A percentile compares a stretch with the other conserved stretches of the same genome.
Evolutionary conservation across 768 basidiomycete species (phyloP).

Genomic region (Calvatia gigantea): DNA sequence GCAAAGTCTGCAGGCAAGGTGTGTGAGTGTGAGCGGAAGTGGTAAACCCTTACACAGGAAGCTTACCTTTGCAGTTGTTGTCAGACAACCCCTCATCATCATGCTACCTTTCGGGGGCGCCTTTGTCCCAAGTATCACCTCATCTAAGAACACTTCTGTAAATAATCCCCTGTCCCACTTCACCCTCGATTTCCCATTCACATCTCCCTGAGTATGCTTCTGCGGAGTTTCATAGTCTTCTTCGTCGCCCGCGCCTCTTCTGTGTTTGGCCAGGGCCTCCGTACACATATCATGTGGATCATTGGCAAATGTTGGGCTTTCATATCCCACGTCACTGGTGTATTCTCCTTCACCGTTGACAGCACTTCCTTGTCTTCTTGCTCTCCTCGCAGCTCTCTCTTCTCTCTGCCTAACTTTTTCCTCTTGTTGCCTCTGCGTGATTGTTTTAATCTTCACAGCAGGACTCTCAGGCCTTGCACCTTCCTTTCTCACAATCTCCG

Average conservation of each 20-base stretch:
- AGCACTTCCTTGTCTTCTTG: conserved; percentile 38
- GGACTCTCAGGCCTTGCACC: conserved; percentile 78
- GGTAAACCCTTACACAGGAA: background rate
- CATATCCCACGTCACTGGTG: conserved; percentile 21
- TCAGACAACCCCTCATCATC: conserved; percentile 60
- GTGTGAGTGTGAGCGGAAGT: conserved; percentile 11
- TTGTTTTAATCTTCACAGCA: conserved; percentile 66
- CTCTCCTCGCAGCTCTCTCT: conserved; percentile 59
- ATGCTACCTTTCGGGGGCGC: conserved; percentile 35
- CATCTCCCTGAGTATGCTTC: conserved; percentile 36
- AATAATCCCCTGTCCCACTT: conserved; percentile 76
- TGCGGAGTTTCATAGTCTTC: conserved; percentile 73
- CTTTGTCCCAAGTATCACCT: conserved; percentile 51
- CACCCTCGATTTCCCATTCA: conserved; percentile 50
- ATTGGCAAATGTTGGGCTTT: conserved; percentile 5
- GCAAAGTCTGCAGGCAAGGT: conserved; percentile 40
- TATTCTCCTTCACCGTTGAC: conserved; percentile 23
- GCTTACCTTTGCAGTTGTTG: conserved; percentile 63
- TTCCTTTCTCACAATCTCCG: conserved; percentile 64
- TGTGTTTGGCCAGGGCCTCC: conserved; percentile 32
- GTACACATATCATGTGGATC: background rate
- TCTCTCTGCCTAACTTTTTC: conserved; percentile 50
- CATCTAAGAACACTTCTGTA: conserved; percentile 59
- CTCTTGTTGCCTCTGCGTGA: conserved; percentile 64
- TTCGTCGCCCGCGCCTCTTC: conserved; percentile 73